A percentile compares a stretch with the other conserved stretches of the same genome.
phyloP scores from a whole-genome alignment of 2,329 filamentous ascomycete species.

The Colletotrichum sublineola region DNA sequence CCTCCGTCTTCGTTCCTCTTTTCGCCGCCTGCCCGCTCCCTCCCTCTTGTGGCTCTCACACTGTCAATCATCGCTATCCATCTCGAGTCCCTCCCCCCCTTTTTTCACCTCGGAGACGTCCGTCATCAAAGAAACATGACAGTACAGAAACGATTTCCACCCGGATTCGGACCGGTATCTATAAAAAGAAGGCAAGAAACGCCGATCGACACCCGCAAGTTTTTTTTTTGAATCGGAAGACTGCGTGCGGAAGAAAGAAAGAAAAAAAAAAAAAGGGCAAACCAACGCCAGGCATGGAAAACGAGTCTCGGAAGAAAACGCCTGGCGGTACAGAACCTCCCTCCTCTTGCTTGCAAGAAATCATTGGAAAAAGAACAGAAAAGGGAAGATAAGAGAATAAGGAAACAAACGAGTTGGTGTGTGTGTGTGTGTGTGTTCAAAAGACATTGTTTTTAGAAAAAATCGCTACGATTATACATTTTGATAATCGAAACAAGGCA shows the following conservation, averaged over 20 bases:
- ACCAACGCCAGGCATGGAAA: not conserved
- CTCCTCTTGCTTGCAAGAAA: not conserved
- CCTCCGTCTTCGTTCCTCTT: not conserved
- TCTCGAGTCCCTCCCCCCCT: not conserved
- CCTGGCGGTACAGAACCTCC: not conserved
- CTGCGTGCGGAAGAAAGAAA: no score
- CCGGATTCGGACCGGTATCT: not conserved
- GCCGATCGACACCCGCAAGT: not conserved
- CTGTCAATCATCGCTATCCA: not conserved
- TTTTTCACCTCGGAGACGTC: not conserved
- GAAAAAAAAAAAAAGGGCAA: not conserved
- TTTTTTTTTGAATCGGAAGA: not conserved
- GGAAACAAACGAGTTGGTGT: not conserved
- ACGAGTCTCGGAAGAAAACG: not conserved
- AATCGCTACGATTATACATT: slow-evolving; percentile 41
- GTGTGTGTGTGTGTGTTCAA: not conserved
- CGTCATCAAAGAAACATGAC: not conserved
- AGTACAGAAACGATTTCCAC: not conserved
- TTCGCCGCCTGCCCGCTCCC: not conserved
- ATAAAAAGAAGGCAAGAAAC: not conserved
- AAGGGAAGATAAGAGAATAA: no score
- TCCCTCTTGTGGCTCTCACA: not conserved
- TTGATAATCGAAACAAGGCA: slow-evolving; percentile 28
- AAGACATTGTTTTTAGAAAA: slow-evolving; percentile 4
- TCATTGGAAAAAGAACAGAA: not conserved